Evolutionary conservation across 495 filamentous ascomycete genomes (phyloP).

Genomic region (Xylaria bambusicola): DNA sequence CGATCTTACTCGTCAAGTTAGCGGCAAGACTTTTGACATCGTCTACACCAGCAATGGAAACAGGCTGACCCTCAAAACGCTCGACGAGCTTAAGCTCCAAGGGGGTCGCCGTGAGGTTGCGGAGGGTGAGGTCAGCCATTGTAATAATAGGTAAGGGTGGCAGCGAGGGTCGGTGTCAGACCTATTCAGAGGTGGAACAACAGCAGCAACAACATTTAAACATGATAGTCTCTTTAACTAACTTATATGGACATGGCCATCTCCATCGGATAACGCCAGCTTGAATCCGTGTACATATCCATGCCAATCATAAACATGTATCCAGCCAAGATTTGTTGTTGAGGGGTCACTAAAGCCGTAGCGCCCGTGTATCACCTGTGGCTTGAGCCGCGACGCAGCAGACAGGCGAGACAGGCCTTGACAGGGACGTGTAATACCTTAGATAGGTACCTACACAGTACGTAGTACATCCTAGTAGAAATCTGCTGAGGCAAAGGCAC

Average conservation of each 20-base stretch:
- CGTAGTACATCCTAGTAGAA: no score
- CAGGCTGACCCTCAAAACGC: constrained; percentile 59
- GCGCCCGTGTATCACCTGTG: constrained; percentile 18
- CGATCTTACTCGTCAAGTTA: constrained; percentile 57
- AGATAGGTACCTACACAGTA: no score
- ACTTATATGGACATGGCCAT: constrained; percentile 19
- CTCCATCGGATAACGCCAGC: constrained; percentile 16
- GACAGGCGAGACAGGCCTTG: background rate
- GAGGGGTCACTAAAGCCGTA: background rate
- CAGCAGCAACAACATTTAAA: constrained; percentile 20
- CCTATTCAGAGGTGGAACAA: background rate
- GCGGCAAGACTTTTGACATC: constrained; percentile 40
- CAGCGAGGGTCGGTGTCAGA: constrained; percentile 14
- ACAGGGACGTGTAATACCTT: no score
- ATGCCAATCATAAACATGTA: constrained; percentile 6
- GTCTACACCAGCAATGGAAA: constrained; percentile 2
- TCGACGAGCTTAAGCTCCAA: constrained; percentile 75
- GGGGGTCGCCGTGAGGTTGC: constrained; percentile 78
- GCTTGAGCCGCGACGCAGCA: background rate
- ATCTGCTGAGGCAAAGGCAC: no score
- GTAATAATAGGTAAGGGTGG: constrained; percentile 1
- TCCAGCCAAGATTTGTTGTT: constrained; percentile 9
- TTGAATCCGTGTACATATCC: constrained; percentile 9
- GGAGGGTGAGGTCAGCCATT: constrained; percentile 67
- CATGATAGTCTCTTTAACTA: constrained; percentile 6